Evolutionary conservation across 1,284 basidiomycete genomes (phyloP).

Genomic region (Ustilago nuda): DNA sequence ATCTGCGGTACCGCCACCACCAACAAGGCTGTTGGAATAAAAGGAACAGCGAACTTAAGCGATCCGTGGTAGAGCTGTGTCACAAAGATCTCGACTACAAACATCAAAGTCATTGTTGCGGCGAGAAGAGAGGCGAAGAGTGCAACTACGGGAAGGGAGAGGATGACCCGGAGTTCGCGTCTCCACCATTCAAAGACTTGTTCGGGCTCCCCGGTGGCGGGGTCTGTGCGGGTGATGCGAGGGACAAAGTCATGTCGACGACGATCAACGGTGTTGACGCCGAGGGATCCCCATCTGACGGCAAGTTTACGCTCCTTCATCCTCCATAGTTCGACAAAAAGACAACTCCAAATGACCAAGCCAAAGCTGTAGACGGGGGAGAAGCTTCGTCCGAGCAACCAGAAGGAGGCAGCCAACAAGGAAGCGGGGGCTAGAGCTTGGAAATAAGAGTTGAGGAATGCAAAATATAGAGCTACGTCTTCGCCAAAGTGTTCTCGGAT

Average conservation of each 20-base stretch:
- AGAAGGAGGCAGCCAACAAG: slow-evolving; percentile 55
- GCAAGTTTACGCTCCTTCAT: slow-evolving; percentile 65
- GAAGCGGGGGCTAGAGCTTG: slow-evolving; percentile 58
- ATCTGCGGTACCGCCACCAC: slow-evolving; percentile 84
- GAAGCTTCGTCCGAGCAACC: slow-evolving; percentile 52
- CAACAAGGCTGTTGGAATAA: slow-evolving; percentile 87
- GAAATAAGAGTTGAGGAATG: slow-evolving; percentile 66
- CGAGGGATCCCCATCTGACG: slow-evolving; percentile 66
- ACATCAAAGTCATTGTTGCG: slow-evolving; percentile 70
- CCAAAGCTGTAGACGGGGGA: slow-evolving; percentile 58
- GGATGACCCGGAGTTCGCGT: slow-evolving; percentile 77
- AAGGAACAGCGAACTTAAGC: slow-evolving; percentile 78
- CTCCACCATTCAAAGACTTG: slow-evolving; percentile 69
- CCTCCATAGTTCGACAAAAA: slow-evolving; percentile 65
- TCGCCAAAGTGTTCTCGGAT: slow-evolving; percentile 67
- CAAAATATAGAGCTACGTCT: slow-evolving; percentile 68
- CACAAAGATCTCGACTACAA: slow-evolving; percentile 68
- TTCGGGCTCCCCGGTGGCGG: slow-evolving; percentile 61
- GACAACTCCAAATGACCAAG: slow-evolving; percentile 60
- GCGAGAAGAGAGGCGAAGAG: slow-evolving; percentile 80
- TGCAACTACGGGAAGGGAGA: slow-evolving; percentile 82
- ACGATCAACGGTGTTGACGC: slow-evolving; percentile 48
- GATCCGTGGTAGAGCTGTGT: slow-evolving; percentile 78
- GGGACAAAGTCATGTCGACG: slow-evolving; percentile 60
- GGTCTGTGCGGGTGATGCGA: slow-evolving; percentile 41